Evolutionary conservation across 2,329 filamentous ascomycete genomes (phyloP), one percentile per base, ranked within the genome.

Genomic region (Fusarium guadeloupense): DNA sequence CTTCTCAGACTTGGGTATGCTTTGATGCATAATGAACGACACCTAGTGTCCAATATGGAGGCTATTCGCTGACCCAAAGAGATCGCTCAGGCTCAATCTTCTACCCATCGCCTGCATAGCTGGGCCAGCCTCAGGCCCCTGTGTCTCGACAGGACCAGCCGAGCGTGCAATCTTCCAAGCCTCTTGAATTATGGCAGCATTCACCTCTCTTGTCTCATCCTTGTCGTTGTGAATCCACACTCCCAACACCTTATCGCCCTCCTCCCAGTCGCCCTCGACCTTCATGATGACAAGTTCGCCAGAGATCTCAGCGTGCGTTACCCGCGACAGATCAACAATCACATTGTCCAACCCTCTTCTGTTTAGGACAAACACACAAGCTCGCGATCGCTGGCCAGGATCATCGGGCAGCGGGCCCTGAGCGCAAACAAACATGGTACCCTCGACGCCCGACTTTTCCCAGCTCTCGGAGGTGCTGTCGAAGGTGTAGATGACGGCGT

Each of bases 401-500:
- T 74, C 75, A 4, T 74, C 72, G 4, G 73, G 67, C 68, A 79
- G 59, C 60, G 77, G 81, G 65, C 77, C 74, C 71, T 85, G 82
- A 62, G 90, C 84, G 80, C 91, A 96, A 47, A 98, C 85, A 74
- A 98, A 99, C 63, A 98, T 80, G 12, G 92, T 91, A 33, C 95
- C 95, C 76, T 97, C 93, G 10, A 93, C 84, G 51, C 89, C 90
- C 39, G 85, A 85, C 80, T 96, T 96, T 72, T 95, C 90, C 95
- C 95, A 98, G 56, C 81, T 78, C 46, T 84, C 80, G 4, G 86
- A 82, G 5, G 81, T 76, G 40, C 85, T 81, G 59, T 83, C 85
- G 78, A 96, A 95, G 41, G 84, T 85, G 80, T 97, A 98, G 65
- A 97, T 84, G 30, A 95, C 91, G 21, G 91, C 90, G 70, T 94